Evolutionary conservation across 805 yeast genomes (phyloP).

Genomic region (Metschnikowia matae): DNA sequence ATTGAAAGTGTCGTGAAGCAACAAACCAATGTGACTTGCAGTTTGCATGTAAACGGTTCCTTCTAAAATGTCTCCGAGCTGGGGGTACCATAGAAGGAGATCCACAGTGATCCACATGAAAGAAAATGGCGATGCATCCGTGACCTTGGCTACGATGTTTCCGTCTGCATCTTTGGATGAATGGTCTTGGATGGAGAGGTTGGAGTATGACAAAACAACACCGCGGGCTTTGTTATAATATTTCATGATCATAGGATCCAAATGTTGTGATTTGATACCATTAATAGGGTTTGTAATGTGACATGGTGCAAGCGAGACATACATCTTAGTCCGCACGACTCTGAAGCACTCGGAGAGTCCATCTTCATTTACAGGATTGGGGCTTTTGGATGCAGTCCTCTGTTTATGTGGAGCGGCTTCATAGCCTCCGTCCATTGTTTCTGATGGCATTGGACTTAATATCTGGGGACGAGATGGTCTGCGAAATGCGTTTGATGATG

Average conservation of each 20-base stretch:
- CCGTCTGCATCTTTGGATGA: slow-evolving; percentile 33
- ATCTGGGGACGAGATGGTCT: neutral
- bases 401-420: slow-evolving; percentile 1
- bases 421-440: neutral
- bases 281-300: slow-evolving; percentile 63
- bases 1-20: slow-evolving; percentile 90
- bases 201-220: slow-evolving; percentile 75
- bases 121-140: slow-evolving; percentile 81
- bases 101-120: slow-evolving; percentile 85
- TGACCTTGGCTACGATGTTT: slow-evolving; percentile 57
- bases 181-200: slow-evolving; percentile 36
- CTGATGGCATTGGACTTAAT: slow-evolving; percentile 10
- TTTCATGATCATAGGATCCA: slow-evolving; percentile 86
- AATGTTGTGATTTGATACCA: slow-evolving; percentile 83
- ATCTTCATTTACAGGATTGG: slow-evolving; percentile 35
- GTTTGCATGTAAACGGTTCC: slow-evolving; percentile 91
- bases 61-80: slow-evolving; percentile 78
- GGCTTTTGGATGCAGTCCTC: slow-evolving; percentile 20
- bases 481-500: slow-evolving; percentile 11
- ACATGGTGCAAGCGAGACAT: slow-evolving; percentile 85
- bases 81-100: slow-evolving; percentile 85
- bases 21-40: slow-evolving; percentile 88
- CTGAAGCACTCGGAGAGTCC: slow-evolving; percentile 70
- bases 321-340: slow-evolving; percentile 54
- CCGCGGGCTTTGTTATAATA: slow-evolving; percentile 72